Base-by-base conservation (phyloP, 2,329 filamentous ascomycete genomes). In the Acephala macrosclerotiorum region DNA sequence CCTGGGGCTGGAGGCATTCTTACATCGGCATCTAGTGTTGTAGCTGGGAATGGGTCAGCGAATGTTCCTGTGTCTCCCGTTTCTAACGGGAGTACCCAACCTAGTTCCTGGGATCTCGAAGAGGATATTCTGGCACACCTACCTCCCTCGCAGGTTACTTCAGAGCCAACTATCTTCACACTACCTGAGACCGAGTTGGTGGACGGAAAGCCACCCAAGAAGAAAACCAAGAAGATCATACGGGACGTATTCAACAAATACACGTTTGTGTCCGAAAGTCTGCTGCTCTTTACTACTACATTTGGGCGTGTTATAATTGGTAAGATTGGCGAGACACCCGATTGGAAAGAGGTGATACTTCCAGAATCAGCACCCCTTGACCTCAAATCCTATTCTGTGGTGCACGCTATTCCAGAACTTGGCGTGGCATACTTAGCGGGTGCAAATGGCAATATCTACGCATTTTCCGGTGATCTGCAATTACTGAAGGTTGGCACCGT, bases 181-280 rank as follows among this genome's bases (percentile, higher is more conserved):
- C 6, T 25, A 45, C 29, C 29, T 20, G 38, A 38, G 25, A 16
- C 20, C 18, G 26, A 56, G 49, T 16, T 60, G 35, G 58, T 22
- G 42, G 45, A 40, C 8, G 35, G 59, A 3, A 58, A 57, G 35
- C 22, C 58, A 45, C 20, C 47, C 2, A 68, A 68, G 60, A 71
- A 73, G 59, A 76, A 73, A 38, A 36, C 59, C 55, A 77, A 70
- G 75, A 85, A 74, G 73, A 68, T 68, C 20, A 61, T 68, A 2
- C 80, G 78, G 55, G 80, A 85, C 60, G 76, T 79, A 11, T 85
- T 91, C 65, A 85, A 87, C 63, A 83, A 85, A 51, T 93, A 91
- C 72, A 84, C 85, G 26, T 91, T 92, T 64, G 74, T 91, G 2
- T 82, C 82, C 0, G 77, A 84, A 2, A 75, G 80, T 3, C 76